Evolutionary conservation across 2,329 filamentous ascomycete species (phyloP).

Genomic region (Trichoderma sp.): DNA sequence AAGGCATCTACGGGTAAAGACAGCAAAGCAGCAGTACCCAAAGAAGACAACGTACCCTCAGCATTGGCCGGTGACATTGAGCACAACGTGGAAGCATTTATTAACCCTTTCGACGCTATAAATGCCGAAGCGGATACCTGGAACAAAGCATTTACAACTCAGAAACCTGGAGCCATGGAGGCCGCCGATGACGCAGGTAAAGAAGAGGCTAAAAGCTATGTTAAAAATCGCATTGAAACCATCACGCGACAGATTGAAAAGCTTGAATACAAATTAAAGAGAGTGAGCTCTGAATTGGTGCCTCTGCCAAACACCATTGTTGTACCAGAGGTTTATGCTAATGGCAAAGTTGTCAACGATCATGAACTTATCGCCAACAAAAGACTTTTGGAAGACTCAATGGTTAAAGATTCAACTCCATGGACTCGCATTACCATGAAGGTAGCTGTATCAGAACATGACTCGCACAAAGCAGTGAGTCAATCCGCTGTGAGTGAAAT

Average conservation of each 20-base stretch:
- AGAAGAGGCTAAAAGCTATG: neutral
- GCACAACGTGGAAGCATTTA: neutral
- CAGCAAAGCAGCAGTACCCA: neutral
- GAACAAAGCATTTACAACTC: neutral
- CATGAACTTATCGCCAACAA: neutral
- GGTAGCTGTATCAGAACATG: neutral
- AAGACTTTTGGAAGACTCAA: neutral
- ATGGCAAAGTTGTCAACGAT: neutral
- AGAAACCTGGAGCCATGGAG: neutral
- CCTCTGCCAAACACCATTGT: neutral
- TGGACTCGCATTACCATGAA: neutral
- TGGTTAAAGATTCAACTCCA: neutral
- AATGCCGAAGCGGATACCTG: neutral
- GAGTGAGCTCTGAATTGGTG: neutral
- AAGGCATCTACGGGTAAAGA: neutral
- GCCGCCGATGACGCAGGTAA: neutral
- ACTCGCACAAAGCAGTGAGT: neutral
- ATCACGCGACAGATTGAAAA: neutral
- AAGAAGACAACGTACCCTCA: neutral
- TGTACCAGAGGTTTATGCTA: neutral
- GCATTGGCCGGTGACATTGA: neutral
- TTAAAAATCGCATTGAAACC: neutral
- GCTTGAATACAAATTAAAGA: neutral
- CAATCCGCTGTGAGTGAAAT: neutral
- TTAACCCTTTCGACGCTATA: neutral